These are phyloP conservation scores for Eucalyptus shirleyi DNA, from an alignment of 345 rosid genomes.

Conservation along the genomic window DNA sequence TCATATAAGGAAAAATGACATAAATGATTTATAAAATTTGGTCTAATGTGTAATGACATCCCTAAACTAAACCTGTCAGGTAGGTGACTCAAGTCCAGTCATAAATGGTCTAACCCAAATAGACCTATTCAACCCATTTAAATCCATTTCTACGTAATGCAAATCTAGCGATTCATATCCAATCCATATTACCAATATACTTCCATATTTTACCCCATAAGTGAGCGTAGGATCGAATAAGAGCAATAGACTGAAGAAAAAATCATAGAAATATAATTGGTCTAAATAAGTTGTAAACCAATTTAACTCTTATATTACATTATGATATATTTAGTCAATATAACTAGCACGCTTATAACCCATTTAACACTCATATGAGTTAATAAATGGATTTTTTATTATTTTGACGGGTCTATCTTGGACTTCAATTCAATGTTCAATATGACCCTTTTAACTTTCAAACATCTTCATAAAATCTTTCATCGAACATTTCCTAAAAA, in stretches of 20 bases:
- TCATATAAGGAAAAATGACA: neutral
- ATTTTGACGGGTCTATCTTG: no score
- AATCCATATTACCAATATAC: no score
- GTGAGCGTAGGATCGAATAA: no score
- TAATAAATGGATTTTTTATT: no score
- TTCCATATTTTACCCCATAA: no score
- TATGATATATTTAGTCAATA: no score
- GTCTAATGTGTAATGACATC: fast-evolving
- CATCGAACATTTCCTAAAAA: neutral
- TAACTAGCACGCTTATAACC: fast-evolving
- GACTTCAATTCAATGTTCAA: neutral
- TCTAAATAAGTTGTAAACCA: no score
- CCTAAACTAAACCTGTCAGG: fast-evolving
- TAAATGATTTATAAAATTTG: fast-evolving
- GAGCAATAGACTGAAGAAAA: no score
- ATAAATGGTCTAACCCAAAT: no score
- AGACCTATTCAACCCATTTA: fast-evolving
- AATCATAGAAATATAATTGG: fast-evolving
- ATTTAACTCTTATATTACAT: no score
- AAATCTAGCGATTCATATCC: neutral
- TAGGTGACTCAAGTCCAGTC: fast-evolving
- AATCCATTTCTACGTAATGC: neutral
- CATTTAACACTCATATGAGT: no score
- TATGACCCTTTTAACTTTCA: neutral
- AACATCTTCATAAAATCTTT: neutral